phyloP scores from a whole-genome alignment of 1,139 yeast genomes.

The Diutina siamensis region DNA sequence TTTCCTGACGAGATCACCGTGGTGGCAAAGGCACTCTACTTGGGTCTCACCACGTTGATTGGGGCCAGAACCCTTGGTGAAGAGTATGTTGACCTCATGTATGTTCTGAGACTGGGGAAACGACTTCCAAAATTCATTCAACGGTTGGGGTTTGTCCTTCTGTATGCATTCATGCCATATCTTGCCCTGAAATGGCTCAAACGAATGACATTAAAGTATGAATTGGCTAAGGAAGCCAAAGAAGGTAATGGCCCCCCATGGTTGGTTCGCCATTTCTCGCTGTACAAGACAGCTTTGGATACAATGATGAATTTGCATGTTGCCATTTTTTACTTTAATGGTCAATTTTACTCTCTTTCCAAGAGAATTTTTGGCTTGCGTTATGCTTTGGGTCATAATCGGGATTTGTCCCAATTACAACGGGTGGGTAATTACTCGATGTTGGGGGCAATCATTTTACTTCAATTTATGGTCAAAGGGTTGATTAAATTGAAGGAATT shows the following conservation, averaged over 20 bases:
- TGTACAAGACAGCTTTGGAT: constrained; percentile 37
- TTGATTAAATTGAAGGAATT: constrained; percentile 23
- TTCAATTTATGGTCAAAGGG: constrained; percentile 45
- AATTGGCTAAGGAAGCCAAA: constrained; percentile 10
- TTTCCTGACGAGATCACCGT: constrained; percentile 55
- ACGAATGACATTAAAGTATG: constrained; percentile 13
- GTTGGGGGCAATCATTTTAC: constrained; percentile 57
- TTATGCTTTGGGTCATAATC: constrained; percentile 61
- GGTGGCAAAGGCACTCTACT: constrained; percentile 46
- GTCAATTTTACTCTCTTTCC: constrained; percentile 66
- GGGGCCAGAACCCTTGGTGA: constrained; percentile 86
- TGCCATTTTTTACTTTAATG: constrained; percentile 72
- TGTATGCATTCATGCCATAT: constrained; percentile 51
- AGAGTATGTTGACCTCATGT: constrained; percentile 80
- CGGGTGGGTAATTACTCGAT: constrained; percentile 59
- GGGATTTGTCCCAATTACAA: constrained; percentile 32
- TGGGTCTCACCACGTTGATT: constrained; percentile 57
- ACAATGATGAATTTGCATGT: constrained; percentile 54
- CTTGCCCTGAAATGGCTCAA: constrained; percentile 25
- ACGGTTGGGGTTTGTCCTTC: constrained; percentile 40
- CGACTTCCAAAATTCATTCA: constrained; percentile 36
- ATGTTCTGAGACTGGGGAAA: constrained; percentile 43
- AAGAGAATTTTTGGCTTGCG: constrained; percentile 72
- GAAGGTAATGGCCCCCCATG: constrained; percentile 9
- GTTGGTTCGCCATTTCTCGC: constrained; percentile 16